A percentile compares a stretch with the other conserved stretches of the same genome.
These are phyloP conservation scores for Picochlorum sp. DNA, from an alignment of 139 green algal genomes.

Conservation along the genomic window DNA sequence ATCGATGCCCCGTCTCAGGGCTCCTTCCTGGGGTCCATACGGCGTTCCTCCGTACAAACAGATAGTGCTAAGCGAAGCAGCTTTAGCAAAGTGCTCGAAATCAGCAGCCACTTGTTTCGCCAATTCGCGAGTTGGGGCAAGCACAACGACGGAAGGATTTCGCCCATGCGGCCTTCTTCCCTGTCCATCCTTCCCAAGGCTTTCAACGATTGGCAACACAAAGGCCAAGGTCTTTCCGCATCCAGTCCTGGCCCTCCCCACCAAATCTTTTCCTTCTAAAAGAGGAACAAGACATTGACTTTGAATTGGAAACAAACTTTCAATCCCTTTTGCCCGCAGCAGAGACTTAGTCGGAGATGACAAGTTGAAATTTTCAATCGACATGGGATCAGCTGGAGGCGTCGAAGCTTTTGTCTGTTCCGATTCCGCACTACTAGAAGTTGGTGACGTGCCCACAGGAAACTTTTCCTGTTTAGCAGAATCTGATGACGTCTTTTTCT, in stretches of 20 bases:
- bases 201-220: constrained; percentile 90
- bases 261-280: constrained; percentile 75
- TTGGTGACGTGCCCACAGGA: not conserved
- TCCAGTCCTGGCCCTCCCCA: constrained; percentile 85
- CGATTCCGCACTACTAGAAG: not conserved
- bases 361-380: constrained; percentile 73
- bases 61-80: constrained; percentile 50
- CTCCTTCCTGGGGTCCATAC: constrained; percentile 64
- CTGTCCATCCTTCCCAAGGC: constrained; percentile 20
- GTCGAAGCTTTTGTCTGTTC: not conserved
- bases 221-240: constrained; percentile 98
- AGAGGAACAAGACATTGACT: constrained; percentile 63
- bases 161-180: constrained; percentile 25
- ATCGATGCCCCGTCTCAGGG: constrained; percentile 76
- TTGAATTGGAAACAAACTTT: constrained; percentile 91
- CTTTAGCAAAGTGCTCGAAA: constrained; percentile 74
- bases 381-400: constrained; percentile 29
- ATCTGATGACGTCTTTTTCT: not conserved
- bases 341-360: constrained; percentile 50
- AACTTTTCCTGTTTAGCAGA: not conserved
- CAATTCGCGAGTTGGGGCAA: constrained; percentile 94
- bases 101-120: constrained; percentile 94
- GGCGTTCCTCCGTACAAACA: constrained; percentile 92
- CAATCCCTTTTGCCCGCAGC: constrained; percentile 71
- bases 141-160: constrained; percentile 67